These are phyloP conservation scores for Apium graveolens DNA, from an alignment of 129 eudicot species.

Conservation along the genomic window DNA sequence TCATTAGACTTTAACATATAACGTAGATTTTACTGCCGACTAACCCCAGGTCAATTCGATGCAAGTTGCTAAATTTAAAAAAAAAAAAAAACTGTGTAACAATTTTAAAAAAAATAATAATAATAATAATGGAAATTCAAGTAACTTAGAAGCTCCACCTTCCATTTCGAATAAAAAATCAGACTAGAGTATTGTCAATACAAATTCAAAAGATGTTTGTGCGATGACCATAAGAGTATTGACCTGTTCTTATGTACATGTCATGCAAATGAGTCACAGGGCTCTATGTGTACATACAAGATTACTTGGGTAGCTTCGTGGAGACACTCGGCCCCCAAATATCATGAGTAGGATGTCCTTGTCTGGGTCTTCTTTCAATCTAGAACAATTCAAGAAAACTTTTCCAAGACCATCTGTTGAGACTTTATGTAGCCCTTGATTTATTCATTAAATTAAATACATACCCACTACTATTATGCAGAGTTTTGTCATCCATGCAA, in stretches of 20 bases:
- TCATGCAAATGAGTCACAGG: neutral
- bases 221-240: slow-evolving; percentile 1
- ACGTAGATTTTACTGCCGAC: no score
- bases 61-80: no score
- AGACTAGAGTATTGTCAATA: no score
- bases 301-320: slow-evolving; percentile 1
- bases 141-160: no score
- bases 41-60: no score
- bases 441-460: neutral
- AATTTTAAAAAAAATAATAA: no score
- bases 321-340: neutral
- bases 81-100: no score
- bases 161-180: no score
- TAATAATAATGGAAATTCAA: neutral
- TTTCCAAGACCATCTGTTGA: neutral
- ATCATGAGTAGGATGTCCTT: neutral
- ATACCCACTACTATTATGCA: neutral
- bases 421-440: neutral
- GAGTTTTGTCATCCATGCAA: neutral
- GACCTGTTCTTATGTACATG: neutral
- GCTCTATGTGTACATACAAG: no score
- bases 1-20: no score
- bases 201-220: no score
- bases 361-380: neutral
- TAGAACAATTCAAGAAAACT: neutral